Base-by-base conservation (phyloP, 345 rosid genomes). In the Mercurialis annua region DNA sequence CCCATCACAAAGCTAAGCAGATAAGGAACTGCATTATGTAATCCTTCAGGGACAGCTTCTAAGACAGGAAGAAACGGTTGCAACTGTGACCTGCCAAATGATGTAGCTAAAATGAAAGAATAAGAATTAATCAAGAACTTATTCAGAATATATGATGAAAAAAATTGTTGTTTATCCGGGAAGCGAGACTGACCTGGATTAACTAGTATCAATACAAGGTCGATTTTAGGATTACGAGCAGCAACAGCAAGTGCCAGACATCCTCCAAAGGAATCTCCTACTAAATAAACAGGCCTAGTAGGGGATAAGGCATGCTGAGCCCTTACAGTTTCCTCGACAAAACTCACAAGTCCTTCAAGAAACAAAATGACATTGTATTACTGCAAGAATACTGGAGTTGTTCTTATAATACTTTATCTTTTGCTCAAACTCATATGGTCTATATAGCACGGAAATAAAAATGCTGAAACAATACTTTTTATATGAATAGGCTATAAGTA, bases 201-300 rank as follows among this genome's bases (percentile, higher is more conserved):
- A 49, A 52, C 82, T 65, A 93, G 82, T 77, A 90, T 49, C 46
- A 90, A 42, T 48, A 90, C 85, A 62, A 93, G 78, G 75, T 90
- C 97, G 63, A 84, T 60, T 43, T 59, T 55, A 43, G 91, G 87
- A 79, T 88, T 88, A 72, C 82, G 78, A 61, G 92, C 91, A 74
- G 98, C 98, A 62, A 85, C 78, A 52, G 90, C 88, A 66, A 92
- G 92, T 57, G 92, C 96, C 56, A 92, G 73, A 78, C 97, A 90
- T 68, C 94, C 97, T 81, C 98, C 98, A 70, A 90, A 78, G 50
- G 98, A 93, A 73, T 93, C 97, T 1, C 94, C 94, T 10, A 89
- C 85, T 48, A 93, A 72, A 84, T 87, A 85, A 36, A 93, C 87
- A 21, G 98, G 98, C 77, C 78, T 87, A 43, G 79, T 63, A 17